Percentiles rank a stretch among this genome's conserved stretches.
Conservation (phyloP, 306 rosid genomes). For the Corylus americana region DNA sequence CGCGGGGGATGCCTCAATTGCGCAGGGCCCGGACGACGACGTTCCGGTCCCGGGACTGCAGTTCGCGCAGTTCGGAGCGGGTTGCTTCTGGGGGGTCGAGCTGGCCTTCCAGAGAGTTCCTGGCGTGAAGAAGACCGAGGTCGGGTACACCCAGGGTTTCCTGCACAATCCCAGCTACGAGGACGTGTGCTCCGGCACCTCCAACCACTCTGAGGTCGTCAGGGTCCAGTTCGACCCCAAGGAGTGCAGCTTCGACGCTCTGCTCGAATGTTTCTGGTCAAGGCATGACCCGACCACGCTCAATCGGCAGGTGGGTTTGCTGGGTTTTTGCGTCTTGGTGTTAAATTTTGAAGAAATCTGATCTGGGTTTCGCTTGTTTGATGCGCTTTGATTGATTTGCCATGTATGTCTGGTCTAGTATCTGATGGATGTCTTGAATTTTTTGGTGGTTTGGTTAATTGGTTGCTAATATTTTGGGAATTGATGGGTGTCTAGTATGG, state of each 20-base stretch:
- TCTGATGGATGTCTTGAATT: background rate
- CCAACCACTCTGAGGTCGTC: conserved; percentile 77
- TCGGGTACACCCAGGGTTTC: conserved; percentile 79
- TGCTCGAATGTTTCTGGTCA: conserved; percentile 80
- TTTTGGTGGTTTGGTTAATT: conserved; percentile 6
- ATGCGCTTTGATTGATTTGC: background rate
- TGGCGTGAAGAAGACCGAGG: conserved; percentile 86
- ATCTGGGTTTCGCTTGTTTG: background rate
- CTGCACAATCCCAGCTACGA: conserved; percentile 76
- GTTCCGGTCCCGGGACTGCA: conserved; percentile 75
- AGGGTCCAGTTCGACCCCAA: conserved; percentile 83
- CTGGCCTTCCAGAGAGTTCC: conserved; percentile 82
- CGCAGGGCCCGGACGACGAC: conserved; percentile 85
- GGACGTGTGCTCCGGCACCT: conserved; percentile 75
- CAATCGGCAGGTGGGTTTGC: conserved; percentile 77
- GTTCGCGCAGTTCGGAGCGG: conserved; percentile 92
- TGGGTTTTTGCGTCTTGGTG: background rate
- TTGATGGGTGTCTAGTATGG: background rate
- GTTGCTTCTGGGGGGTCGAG: conserved; percentile 98
- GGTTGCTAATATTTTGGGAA: background rate
- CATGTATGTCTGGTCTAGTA: background rate
- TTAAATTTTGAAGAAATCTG: background rate
- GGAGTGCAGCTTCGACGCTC: conserved; percentile 55
- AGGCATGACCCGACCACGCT: conserved; percentile 86
- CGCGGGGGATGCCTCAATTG: conserved; percentile 56